Base-by-base conservation (phyloP, 2,329 filamentous ascomycete genomes). In the Hypoxylon sp. region DNA sequence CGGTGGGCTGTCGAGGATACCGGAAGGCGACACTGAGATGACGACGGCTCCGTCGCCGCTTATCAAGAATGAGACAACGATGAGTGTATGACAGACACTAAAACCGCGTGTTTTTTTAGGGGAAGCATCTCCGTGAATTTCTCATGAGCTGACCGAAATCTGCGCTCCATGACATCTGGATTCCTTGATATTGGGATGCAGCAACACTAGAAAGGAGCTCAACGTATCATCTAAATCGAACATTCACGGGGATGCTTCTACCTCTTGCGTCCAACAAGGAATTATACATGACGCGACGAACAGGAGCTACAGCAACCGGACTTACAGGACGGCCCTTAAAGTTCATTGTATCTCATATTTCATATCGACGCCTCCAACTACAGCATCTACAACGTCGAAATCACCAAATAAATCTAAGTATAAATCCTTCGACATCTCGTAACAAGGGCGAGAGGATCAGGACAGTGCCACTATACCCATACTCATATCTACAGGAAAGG, bases 21-120 rank as follows among this genome's bases (percentile, higher is more conserved):
- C 85, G 0, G 86, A 88, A 71, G 84, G 85, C n/a, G 85, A 88
- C 55, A 78, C 78, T 3, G 85, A 88, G 75, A 81, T 84, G 76
- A 71, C 76, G 16, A 80, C 79, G 71, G 78, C 77, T 41, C 70
- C 71, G 25, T 74, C 77, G 52, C 60, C 68, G 12, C 25, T 73
- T 70, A 71, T 75, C 27, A 81, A 81, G 68, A 65, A 75, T 47
- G 81, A 81, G 69, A 39, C 75, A 8, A 74, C 71, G 56, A 74
- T 77, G 63, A 78, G 78, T 65, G 75, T 72, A 16, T 78, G 68
- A 51, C 75, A 62, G 68, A 50, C 76, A 62, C 61, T 25, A 41
- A 34, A 47, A 27, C 14, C 21, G 6, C 45, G n/a, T n/a, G n/a
- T 25, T 30, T 23, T 56, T 30, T 46, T 21, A 14, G n/a, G 43